A percentile compares a stretch with the other conserved stretches of the same genome.
These are phyloP conservation scores for Thalassiosira profunda DNA, from an alignment of 108 stramenopile species.

Conservation along the genomic window DNA sequence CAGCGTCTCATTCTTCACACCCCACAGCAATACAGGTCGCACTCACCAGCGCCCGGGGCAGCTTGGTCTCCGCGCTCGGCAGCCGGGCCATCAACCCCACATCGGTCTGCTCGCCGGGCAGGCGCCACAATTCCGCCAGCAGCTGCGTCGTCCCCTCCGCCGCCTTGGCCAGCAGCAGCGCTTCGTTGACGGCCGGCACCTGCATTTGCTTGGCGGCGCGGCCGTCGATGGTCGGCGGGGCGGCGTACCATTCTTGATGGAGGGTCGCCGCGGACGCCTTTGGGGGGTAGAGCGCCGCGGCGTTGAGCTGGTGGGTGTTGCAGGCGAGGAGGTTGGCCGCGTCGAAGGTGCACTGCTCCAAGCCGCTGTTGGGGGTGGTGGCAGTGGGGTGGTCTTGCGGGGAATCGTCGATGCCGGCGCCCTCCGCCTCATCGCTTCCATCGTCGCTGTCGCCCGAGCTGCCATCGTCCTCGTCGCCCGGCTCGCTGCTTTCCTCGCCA, in stretches of 20 bases:
- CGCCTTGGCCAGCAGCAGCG: constrained; percentile 72
- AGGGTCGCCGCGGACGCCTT: constrained; percentile 4
- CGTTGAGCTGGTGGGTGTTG: constrained; percentile 78
- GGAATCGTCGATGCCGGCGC: no score
- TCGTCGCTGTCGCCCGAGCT: no score
- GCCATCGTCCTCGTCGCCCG: no score
- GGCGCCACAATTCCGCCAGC: constrained; percentile 75
- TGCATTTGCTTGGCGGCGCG: not conserved
- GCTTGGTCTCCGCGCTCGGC: constrained; percentile 54
- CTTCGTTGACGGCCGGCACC: constrained; percentile 51
- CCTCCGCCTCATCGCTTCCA: no score
- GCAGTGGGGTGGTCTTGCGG: no score
- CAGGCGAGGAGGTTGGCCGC: constrained; percentile 71
- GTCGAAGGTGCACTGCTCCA: constrained; percentile 88
- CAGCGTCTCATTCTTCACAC: no score
- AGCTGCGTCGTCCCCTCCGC: constrained; percentile 77
- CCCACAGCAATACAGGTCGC: not conserved
- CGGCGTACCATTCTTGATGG: constrained; percentile 23
- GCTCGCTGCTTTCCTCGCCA: no score
- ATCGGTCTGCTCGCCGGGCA: constrained; percentile 78
- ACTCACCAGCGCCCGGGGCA: constrained; percentile 82
- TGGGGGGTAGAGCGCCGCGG: constrained; percentile 52
- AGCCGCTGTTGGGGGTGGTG: no score
- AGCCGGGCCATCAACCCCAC: constrained; percentile 72
- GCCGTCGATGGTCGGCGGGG: constrained; percentile 42